Evolutionary conservation across 176 grass and related monocot species (phyloP).

Genomic region (Carex scoparia): DNA sequence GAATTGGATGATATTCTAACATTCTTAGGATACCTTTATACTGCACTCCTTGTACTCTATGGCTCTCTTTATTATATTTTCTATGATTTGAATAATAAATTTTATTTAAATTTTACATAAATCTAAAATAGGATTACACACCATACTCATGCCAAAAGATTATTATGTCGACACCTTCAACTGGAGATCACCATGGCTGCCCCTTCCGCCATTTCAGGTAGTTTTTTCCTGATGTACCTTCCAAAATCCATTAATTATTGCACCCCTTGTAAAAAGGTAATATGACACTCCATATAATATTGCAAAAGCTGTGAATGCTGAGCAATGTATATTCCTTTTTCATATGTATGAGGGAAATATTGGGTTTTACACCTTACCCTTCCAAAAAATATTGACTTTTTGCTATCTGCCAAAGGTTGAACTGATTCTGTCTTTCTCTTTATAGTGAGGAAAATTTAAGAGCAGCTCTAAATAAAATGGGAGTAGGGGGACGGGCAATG

Average conservation of each 20-base stretch:
- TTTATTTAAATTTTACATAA: background rate
- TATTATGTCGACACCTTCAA: conserved; percentile 80
- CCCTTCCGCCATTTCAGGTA: conserved; percentile 97
- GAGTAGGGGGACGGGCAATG: conserved; percentile 47
- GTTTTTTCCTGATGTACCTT: background rate
- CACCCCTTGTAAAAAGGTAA: conserved; percentile 10
- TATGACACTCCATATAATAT: background rate
- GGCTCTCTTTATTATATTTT: background rate
- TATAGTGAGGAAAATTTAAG: conserved; percentile 88
- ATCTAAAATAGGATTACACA: conserved; percentile 72
- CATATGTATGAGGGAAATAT: background rate
- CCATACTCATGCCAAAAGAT: conserved; percentile 97
- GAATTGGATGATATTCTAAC: background rate
- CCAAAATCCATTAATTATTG: background rate
- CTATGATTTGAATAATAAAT: conserved; percentile 4
- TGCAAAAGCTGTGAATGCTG: background rate
- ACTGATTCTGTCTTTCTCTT: conserved; percentile 16
- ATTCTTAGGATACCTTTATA: background rate
- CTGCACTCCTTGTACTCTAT: background rate
- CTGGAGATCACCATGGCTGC: conserved; percentile 94
- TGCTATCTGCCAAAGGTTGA: background rate
- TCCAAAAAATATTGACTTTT: background rate
- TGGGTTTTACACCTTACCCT: background rate
- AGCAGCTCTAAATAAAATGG: conserved; percentile 87
- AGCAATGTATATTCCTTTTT: background rate